Conservation (phyloP, 257 asterid species). For the Solanum chilense region DNA sequence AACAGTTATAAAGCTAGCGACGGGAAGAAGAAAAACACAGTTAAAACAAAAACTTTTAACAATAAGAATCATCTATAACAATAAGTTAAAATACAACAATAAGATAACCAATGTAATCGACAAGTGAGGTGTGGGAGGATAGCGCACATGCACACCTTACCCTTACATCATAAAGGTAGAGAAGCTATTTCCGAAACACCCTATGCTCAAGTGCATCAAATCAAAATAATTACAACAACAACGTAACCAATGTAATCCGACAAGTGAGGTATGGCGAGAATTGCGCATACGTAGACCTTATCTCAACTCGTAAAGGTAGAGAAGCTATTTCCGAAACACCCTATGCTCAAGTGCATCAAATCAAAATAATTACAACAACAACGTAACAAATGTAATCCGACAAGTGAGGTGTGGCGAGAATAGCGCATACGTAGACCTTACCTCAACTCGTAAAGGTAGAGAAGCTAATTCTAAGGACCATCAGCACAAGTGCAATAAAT, state of each 20-base stretch:
- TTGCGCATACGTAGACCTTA: background rate
- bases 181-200: background rate
- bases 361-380: too few relatives aligned
- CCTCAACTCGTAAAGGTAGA: background rate
- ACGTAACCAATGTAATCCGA: background rate
- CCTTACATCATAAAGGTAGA: background rate
- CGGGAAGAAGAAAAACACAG: background rate
- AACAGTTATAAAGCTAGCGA: background rate
- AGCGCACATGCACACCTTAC: background rate
- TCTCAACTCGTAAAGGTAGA: background rate
- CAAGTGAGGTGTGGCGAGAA: background rate
- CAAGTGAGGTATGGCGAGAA: too few relatives aligned
- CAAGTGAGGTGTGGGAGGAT: background rate
- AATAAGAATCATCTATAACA: too few relatives aligned
- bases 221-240: too few relatives aligned
- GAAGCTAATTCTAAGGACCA: background rate
- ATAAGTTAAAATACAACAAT: background rate
- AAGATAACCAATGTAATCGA: background rate
- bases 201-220: background rate
- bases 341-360: background rate
- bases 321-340: background rate
- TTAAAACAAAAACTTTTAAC: background rate
- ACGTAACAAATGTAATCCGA: background rate
- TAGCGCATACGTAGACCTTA: background rate
- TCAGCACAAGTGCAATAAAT: background rate